These are phyloP conservation scores for Ganoderma lingzhi DNA, from an alignment of 1,284 basidiomycete genomes.

Conservation along the genomic window DNA sequence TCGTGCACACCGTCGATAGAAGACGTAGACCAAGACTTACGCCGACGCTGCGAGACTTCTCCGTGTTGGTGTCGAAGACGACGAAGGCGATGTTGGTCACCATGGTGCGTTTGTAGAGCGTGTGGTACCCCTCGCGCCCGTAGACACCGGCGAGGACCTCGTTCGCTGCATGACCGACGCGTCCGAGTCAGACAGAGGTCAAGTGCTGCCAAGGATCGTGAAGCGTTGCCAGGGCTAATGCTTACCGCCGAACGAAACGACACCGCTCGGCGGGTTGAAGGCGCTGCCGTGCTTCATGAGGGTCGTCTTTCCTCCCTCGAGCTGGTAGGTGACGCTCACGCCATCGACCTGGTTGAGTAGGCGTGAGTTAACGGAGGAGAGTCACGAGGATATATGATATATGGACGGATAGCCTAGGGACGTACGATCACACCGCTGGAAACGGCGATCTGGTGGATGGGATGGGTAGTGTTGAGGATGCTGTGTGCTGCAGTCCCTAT, in stretches of 20 bases:
- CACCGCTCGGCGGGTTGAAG: slow-evolving; percentile 2
- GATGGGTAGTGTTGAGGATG: slow-evolving; percentile 19
- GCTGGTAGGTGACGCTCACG: slow-evolving; percentile 23
- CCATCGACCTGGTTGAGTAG: slow-evolving; percentile 25
- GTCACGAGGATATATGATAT: not conserved
- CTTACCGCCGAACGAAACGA: slow-evolving; percentile 6
- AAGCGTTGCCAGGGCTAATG: not conserved
- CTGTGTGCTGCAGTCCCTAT: slow-evolving; percentile 5
- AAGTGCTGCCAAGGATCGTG: not conserved
- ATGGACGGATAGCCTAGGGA: not conserved
- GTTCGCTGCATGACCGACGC: slow-evolving; percentile 9
- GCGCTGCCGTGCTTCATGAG: slow-evolving; percentile 26
- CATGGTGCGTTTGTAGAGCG: slow-evolving; percentile 26
- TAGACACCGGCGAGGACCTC: slow-evolving; percentile 27
- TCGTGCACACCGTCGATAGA: not conserved
- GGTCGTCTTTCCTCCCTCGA: slow-evolving; percentile 6
- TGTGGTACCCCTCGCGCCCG: slow-evolving; percentile 27
- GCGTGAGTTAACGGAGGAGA: not conserved
- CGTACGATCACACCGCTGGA: slow-evolving; percentile 23
- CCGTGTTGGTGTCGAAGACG: slow-evolving; percentile 23
- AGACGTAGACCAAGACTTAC: not conserved
- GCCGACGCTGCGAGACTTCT: slow-evolving; percentile 24
- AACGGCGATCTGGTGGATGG: slow-evolving; percentile 26
- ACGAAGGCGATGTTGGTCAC: slow-evolving; percentile 29
- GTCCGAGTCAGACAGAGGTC: not conserved